These are phyloP conservation scores for Saraca asoca DNA, from an alignment of 331 rosid species.

Conservation along the genomic window DNA sequence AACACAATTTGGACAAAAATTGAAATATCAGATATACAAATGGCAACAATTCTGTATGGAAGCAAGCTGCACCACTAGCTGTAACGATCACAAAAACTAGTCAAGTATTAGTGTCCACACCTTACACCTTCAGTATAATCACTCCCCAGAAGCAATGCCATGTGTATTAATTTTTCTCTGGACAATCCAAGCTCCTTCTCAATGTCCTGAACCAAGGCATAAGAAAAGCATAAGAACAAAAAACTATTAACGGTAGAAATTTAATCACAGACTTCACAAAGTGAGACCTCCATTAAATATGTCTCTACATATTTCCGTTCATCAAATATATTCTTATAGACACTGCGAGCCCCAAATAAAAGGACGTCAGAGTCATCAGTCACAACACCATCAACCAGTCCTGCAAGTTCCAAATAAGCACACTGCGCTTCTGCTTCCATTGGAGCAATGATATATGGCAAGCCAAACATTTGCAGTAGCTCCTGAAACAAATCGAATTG, in stretches of 20 bases:
- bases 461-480: slow-evolving; percentile 93
- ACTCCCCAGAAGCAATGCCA: slow-evolving; percentile 95
- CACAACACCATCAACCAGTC: slow-evolving; percentile 95
- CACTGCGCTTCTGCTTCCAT: slow-evolving; percentile 99
- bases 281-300: slow-evolving; percentile 81
- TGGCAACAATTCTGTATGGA: slow-evolving; percentile 19
- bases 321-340: slow-evolving; percentile 95
- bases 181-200: slow-evolving; percentile 91
- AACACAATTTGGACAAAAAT: slow-evolving; percentile 1
- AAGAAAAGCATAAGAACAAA: slow-evolving; percentile 17
- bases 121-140: slow-evolving; percentile 98
- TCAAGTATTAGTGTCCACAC: slow-evolving; percentile 44
- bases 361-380: slow-evolving; percentile 95
- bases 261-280: slow-evolving; percentile 27
- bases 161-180: slow-evolving; percentile 74
- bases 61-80: slow-evolving; percentile 27
- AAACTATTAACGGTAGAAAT: not conserved
- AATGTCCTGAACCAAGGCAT: slow-evolving; percentile 60
- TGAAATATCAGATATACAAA: slow-evolving; percentile 1
- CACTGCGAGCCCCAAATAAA: slow-evolving; percentile 89
- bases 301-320: slow-evolving; percentile 97
- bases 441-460: slow-evolving; percentile 95
- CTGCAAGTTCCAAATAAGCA: slow-evolving; percentile 80
- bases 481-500: slow-evolving; percentile 54
- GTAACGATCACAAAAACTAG: slow-evolving; percentile 26